Evolutionary conservation across 2,329 filamentous ascomycete genomes (phyloP).

Genomic region (Cadophora sp.): DNA sequence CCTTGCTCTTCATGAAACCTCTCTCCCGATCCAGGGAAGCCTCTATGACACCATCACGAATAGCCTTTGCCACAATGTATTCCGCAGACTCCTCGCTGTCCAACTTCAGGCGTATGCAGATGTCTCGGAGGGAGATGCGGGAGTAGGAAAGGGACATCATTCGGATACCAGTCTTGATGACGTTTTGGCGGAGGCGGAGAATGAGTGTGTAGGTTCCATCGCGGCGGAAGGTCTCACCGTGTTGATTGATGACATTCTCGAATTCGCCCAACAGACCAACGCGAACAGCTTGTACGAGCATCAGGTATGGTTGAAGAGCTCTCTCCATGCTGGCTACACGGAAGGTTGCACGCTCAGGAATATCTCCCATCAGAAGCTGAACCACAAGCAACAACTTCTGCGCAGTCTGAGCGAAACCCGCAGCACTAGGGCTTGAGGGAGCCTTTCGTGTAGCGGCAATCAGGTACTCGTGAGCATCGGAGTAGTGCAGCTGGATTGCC

Average conservation of each 20-base stretch:
- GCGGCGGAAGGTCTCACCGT: constrained; percentile 85
- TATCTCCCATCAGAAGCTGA: constrained; percentile 97
- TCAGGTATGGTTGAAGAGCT: constrained; percentile 89
- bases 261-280: constrained; percentile 97
- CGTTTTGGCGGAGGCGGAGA: constrained; percentile 92
- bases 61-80: constrained; percentile 99
- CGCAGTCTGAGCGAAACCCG: constrained; percentile 94
- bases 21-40: constrained; percentile 91
- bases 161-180: constrained; percentile 98
- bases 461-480: constrained; percentile 93
- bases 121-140: constrained; percentile 94
- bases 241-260: constrained; percentile 80
- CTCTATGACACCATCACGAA: constrained; percentile 96
- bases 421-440: constrained; percentile 85
- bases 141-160: constrained; percentile 99
- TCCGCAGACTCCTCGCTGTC: constrained; percentile 97
- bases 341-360: constrained; percentile 94
- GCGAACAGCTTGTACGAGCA: constrained; percentile 92
- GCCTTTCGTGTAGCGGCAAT: constrained; percentile 94
- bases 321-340: constrained; percentile 86
- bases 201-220: constrained; percentile 97
- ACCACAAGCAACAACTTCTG: constrained; percentile 97
- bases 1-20: constrained; percentile 98
- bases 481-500: constrained; percentile 95
- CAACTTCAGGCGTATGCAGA: constrained; percentile 92